These are phyloP conservation scores for Phialophora expanda DNA, from an alignment of 2,329 filamentous ascomycete genomes.

Conservation along the genomic window DNA sequence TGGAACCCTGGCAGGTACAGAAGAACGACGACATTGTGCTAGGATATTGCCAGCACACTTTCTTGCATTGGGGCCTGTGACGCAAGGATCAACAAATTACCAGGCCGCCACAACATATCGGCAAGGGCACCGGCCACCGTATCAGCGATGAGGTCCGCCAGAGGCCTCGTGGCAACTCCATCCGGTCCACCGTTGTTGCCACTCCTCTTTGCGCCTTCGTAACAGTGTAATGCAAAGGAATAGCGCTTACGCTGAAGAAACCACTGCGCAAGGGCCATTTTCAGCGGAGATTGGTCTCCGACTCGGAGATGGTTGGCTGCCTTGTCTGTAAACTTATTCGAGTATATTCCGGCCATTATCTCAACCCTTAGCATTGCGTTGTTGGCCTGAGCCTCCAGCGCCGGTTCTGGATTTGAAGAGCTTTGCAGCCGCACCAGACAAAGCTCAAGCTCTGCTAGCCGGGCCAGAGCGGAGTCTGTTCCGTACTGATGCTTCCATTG, in stretches of 20 bases:
- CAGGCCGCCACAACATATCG: not conserved
- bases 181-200: not conserved
- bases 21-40: not conserved
- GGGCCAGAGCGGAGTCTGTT: constrained; percentile 17
- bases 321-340: constrained; percentile 18
- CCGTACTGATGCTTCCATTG: constrained; percentile 22
- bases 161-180: not conserved
- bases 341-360: constrained; percentile 17
- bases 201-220: constrained; percentile 9
- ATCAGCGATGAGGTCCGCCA: constrained; percentile 22
- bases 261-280: constrained; percentile 22
- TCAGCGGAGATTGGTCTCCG: not conserved
- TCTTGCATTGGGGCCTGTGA: constrained; percentile 13
- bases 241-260: constrained; percentile 27
- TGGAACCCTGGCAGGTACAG: not conserved
- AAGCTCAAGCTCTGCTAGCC: constrained; percentile 24
- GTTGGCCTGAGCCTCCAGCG: constrained; percentile 19
- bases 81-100: constrained; percentile 8
- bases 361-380: constrained; percentile 28
- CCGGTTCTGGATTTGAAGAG: constrained; percentile 3
- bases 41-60: constrained; percentile 1
- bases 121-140: constrained; percentile 5
- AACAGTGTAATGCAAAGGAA: constrained; percentile 28
- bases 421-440: constrained; percentile 22
- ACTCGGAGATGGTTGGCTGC: not conserved